Conservation (phyloP, 2,329 filamentous ascomycete species). For the Aspergillus arachidicola region DNA sequence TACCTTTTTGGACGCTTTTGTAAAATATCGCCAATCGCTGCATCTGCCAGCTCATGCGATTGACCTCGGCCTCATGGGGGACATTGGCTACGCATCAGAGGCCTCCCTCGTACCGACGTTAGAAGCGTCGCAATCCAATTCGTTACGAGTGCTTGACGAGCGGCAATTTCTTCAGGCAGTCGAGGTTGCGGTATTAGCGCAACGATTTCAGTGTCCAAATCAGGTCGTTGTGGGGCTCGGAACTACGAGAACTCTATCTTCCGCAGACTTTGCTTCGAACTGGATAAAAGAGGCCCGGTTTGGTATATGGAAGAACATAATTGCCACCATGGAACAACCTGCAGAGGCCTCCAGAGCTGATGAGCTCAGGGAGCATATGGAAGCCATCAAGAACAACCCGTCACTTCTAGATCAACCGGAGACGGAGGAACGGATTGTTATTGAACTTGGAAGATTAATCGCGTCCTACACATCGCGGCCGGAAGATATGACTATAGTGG, state of each 20-base stretch:
- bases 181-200: constrained; percentile 3
- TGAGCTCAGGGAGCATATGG: constrained; percentile 9
- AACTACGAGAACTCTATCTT: background rate
- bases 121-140: constrained; percentile 15
- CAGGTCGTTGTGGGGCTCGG: constrained; percentile 10
- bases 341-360: background rate
- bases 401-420: constrained; percentile 11
- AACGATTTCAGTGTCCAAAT: background rate
- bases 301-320: constrained; percentile 10
- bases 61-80: constrained; percentile 30
- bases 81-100: constrained; percentile 26
- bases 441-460: constrained; percentile 16
- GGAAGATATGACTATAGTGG: constrained; percentile 22
- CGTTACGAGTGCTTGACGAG: constrained; percentile 12
- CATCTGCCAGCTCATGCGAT: constrained; percentile 27
- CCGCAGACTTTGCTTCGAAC: background rate
- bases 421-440: constrained; percentile 8
- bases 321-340: background rate
- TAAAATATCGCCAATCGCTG: constrained; percentile 22
- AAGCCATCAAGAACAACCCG: constrained; percentile 9
- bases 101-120: constrained; percentile 17
- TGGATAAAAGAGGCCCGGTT: constrained; percentile 13
- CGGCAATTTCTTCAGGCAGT: constrained; percentile 9
- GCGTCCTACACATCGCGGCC: constrained; percentile 12
- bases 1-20: constrained; percentile 35